phyloP scores from a whole-genome alignment of 192 early-diverging fungal genomes.

The Coemansia asiatica region DNA sequence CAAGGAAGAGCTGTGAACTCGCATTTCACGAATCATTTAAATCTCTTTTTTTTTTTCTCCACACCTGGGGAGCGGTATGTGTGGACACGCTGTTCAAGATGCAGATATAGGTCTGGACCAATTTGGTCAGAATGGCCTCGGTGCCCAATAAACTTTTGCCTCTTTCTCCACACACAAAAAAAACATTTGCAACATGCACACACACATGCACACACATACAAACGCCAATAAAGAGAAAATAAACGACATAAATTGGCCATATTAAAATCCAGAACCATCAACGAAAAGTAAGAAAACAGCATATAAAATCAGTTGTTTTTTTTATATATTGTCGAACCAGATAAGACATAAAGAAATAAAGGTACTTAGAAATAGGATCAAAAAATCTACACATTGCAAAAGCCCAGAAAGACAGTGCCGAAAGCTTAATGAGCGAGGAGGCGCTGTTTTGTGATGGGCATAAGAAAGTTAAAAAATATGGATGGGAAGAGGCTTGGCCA shows the following conservation, averaged over 20 bases:
- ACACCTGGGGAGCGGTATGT: no score
- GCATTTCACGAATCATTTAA: no score
- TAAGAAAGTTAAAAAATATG: background rate
- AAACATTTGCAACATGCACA: no score
- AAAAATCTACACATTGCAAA: constrained; percentile 11
- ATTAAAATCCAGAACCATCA: constrained; percentile 1
- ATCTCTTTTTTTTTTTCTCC: no score
- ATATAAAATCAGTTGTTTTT: background rate
- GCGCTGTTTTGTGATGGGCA: no score
- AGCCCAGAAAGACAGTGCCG: constrained; percentile 2
- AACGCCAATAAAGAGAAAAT: background rate
- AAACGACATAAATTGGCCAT: background rate
- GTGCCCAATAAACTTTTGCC: no score
- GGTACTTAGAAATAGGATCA: background rate
- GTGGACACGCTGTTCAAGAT: no score
- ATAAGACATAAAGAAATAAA: background rate
- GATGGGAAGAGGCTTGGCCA: background rate
- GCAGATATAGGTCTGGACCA: no score
- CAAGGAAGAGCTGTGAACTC: no score
- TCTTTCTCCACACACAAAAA: no score
- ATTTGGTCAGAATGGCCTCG: no score
- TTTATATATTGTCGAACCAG: background rate
- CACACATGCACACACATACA: background rate
- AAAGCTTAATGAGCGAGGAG: no score
- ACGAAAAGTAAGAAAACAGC: background rate